A percentile compares a stretch with the other conserved stretches of the same genome.
phyloP scores from a whole-genome alignment of 2,329 filamentous ascomycete genomes.

The Scedosporium aurantiacum region DNA sequence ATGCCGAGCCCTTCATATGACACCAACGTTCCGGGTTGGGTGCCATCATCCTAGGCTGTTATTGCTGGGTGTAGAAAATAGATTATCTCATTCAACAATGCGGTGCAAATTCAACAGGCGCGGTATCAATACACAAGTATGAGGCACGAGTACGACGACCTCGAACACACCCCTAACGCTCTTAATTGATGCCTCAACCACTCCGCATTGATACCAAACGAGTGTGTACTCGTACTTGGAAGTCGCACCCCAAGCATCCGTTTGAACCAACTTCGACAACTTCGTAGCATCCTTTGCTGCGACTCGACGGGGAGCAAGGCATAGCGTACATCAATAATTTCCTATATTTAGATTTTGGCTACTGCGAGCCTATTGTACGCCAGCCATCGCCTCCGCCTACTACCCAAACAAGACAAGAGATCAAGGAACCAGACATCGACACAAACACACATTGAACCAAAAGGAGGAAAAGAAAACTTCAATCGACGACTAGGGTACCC shows the following conservation, averaged over 20 bases:
- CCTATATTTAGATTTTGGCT: constrained; percentile 7
- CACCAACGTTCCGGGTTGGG: constrained; percentile 3
- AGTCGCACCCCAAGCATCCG: too few relatives aligned
- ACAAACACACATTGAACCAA: neutral
- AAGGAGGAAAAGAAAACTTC: neutral
- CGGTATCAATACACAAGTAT: neutral
- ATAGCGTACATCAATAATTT: constrained; percentile 5
- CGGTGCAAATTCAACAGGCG: neutral
- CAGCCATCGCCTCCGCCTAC: neutral
- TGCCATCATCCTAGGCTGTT: neutral
- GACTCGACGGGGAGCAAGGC: too few relatives aligned
- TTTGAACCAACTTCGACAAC: too few relatives aligned
- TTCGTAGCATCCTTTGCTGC: too few relatives aligned
- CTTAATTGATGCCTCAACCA: too few relatives aligned
- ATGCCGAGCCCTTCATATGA: constrained; percentile 4
- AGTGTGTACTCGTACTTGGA: too few relatives aligned
- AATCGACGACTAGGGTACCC: neutral
- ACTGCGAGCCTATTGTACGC: neutral
- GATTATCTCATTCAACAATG: neutral
- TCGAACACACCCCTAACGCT: too few relatives aligned
- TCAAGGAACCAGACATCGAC: neutral
- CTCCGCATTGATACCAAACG: too few relatives aligned
- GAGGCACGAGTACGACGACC: too few relatives aligned
- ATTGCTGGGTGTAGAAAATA: neutral
- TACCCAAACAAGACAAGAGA: neutral